A percentile compares a stretch with the other conserved stretches of the same genome.
Evolutionary conservation across 495 filamentous ascomycete species (phyloP).

Genomic region (Penicillium silybi): DNA sequence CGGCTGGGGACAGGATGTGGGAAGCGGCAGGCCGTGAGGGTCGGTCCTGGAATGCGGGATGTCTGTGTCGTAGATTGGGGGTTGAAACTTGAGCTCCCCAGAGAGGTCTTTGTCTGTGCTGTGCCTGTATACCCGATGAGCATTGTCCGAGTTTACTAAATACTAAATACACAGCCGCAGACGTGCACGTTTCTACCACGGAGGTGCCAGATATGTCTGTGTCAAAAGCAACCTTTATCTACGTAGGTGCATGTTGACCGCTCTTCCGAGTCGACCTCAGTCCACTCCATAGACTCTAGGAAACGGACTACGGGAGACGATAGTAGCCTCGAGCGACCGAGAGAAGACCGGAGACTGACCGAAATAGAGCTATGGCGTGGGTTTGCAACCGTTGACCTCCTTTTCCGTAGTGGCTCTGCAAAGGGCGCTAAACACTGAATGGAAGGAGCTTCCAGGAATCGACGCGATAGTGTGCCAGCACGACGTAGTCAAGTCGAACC

Average conservation of each 20-base stretch:
- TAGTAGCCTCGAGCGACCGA: not conserved
- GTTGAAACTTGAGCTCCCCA: too few relatives aligned
- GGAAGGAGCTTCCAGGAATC: not conserved
- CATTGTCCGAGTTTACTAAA: not conserved
- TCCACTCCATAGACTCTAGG: not conserved
- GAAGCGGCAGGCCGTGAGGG: not conserved
- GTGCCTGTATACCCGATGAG: not conserved
- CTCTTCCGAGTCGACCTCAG: not conserved
- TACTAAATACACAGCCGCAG: not conserved
- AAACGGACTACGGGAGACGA: not conserved
- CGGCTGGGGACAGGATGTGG: not conserved
- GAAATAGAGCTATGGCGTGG: not conserved
- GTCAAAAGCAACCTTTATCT: not conserved
- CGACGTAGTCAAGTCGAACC: not conserved
- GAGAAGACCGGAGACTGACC: not conserved
- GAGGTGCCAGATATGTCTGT: not conserved
- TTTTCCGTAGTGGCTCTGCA: not conserved
- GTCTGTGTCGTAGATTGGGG: not conserved
- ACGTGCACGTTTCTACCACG: not conserved
- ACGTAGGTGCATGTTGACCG: not conserved
- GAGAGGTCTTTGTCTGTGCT: not conserved
- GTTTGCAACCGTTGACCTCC: not conserved
- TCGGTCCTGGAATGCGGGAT: not conserved
- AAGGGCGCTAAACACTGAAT: not conserved
- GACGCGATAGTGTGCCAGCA: not conserved